A percentile compares a stretch with the other conserved stretches of the same genome.
These are phyloP conservation scores for Coleophoma cylindrospora DNA, from an alignment of 2,329 filamentous ascomycete genomes.

Conservation along the genomic window DNA sequence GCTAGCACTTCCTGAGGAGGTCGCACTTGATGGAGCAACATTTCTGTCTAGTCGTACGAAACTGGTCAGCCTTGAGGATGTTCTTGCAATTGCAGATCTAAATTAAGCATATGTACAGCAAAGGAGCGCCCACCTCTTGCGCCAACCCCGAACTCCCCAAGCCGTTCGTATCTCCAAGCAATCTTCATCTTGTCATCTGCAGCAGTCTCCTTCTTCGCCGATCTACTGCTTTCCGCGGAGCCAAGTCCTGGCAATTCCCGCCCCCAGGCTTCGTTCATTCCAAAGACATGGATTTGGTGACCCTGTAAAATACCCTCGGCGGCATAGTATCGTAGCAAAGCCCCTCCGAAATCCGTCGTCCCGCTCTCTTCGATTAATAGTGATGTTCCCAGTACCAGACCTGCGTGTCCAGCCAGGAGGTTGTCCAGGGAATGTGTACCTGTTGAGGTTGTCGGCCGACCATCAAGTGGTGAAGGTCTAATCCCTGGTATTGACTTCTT, in stretches of 20 bases:
- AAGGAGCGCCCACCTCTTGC: conserved; percentile 32
- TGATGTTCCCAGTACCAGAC: conserved; percentile 75
- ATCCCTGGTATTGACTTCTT: conserved; percentile 43
- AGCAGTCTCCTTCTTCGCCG: conserved; percentile 28
- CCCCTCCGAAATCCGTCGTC: conserved; percentile 88
- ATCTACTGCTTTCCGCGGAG: conserved; percentile 34
- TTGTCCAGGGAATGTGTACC: conserved; percentile 82
- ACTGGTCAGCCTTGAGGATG: conserved; percentile 9
- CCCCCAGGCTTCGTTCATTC: conserved; percentile 74
- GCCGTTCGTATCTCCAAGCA: conserved; percentile 90
- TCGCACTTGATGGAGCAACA: conserved; percentile 7
- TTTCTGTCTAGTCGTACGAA: conserved; percentile 16
- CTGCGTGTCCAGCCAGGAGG: conserved; percentile 80
- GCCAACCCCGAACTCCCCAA: conserved; percentile 64
- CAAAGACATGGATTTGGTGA: conserved; percentile 82
- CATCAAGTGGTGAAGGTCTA: conserved; percentile 83
- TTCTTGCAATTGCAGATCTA: not conserved
- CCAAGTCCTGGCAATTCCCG: conserved; percentile 72
- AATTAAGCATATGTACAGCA: conserved; percentile 49
- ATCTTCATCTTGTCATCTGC: conserved; percentile 89
- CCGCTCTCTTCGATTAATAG: conserved; percentile 82
- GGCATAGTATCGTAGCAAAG: conserved; percentile 81
- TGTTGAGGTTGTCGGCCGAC: conserved; percentile 83
- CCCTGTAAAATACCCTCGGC: conserved; percentile 91
- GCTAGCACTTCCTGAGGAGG: conserved; percentile 6